Conservation (phyloP, 2,329 filamentous ascomycete genomes). For the Fulvia fulva region DNA sequence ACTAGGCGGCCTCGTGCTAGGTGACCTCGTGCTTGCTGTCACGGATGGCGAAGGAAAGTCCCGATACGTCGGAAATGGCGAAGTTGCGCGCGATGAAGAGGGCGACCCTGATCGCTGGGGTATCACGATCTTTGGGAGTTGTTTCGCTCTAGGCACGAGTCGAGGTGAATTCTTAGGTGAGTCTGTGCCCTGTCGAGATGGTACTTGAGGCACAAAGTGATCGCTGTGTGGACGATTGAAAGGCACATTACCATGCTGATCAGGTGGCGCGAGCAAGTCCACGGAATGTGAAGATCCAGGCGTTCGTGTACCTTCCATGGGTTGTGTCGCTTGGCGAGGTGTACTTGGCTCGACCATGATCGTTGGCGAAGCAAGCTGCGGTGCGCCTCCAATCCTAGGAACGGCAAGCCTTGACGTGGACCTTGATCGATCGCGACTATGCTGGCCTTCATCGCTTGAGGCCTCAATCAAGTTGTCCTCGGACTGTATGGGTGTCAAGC, state of each 20-base stretch:
- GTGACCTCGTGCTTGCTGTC: conserved; percentile 31
- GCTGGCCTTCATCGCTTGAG: conserved; percentile 5
- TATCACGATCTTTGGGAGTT: conserved; percentile 41
- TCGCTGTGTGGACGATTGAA: conserved; percentile 8
- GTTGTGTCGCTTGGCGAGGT: conserved; percentile 11
- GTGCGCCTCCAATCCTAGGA: neutral
- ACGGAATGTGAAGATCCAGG: conserved; percentile 6
- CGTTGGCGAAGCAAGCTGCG: conserved; percentile 9
- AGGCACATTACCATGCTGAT: conserved; percentile 5
- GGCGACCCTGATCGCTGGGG: conserved; percentile 31
- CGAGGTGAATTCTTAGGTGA: conserved; percentile 21
- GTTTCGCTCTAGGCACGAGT: conserved; percentile 30
- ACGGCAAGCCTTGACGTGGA: conserved; percentile 7
- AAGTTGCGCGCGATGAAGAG: conserved; percentile 42
- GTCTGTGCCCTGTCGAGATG: conserved; percentile 11
- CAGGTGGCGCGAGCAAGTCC: conserved; percentile 14
- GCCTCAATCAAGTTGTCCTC: conserved; percentile 14
- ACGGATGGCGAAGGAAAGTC: conserved; percentile 45
- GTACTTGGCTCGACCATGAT: conserved; percentile 19
- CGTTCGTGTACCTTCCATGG: conserved; percentile 10
- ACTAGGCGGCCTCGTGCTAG: conserved; percentile 45
- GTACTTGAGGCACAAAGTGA: conserved; percentile 11
- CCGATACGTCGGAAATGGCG: conserved; percentile 66
- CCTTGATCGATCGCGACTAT: conserved; percentile 1
- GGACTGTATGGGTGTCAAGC: conserved; percentile 12